These are phyloP conservation scores for Annona cherimola DNA, from an alignment of 164 flowering plant genomes.

Conservation along the genomic window DNA sequence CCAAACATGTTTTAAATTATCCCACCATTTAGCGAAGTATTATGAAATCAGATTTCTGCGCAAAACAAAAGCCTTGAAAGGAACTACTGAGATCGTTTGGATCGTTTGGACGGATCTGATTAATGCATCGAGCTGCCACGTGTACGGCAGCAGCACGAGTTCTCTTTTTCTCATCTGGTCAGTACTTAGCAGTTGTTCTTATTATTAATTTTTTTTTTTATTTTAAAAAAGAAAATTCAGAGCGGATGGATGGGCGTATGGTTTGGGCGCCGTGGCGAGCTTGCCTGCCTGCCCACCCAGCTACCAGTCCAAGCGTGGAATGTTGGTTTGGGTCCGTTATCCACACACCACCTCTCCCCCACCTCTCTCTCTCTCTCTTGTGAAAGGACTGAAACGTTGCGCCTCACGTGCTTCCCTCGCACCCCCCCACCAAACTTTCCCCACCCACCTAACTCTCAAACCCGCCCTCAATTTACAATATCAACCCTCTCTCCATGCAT, in stretches of 20 bases:
- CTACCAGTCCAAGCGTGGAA: neutral
- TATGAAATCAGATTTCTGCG: too few relatives aligned
- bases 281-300: neutral
- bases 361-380: too few relatives aligned
- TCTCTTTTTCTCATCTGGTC: neutral
- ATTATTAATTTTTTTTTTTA: too few relatives aligned
- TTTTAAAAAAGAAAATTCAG: neutral
- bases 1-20: too few relatives aligned
- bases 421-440: neutral
- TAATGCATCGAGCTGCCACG: neutral
- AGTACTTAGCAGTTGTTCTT: neutral
- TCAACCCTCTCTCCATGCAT: neutral
- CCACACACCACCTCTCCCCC: too few relatives aligned
- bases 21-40: too few relatives aligned
- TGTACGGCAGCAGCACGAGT: neutral
- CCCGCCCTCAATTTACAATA: neutral
- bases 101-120: neutral
- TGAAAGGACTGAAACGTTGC: too few relatives aligned
- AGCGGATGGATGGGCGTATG: neutral
- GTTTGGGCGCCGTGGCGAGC: too few relatives aligned
- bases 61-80: too few relatives aligned
- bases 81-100: too few relatives aligned
- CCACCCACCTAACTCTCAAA: neutral
- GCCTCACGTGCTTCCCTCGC: neutral
- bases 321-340: neutral